Conservation (phyloP, 2,329 filamentous ascomycete species). For the Verticillium longisporum region DNA sequence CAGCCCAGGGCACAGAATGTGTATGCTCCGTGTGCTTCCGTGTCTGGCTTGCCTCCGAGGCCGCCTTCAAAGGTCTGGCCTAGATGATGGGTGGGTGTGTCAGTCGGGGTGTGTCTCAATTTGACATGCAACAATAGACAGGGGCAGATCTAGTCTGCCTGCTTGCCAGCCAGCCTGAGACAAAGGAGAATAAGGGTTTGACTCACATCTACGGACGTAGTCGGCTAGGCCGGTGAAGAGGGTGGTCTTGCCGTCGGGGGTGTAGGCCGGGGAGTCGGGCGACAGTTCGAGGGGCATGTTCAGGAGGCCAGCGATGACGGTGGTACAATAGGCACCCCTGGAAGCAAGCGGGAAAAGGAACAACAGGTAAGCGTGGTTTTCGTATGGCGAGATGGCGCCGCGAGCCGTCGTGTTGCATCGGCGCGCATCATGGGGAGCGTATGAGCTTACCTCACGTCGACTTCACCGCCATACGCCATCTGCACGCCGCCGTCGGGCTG, state of each 20-base stretch:
- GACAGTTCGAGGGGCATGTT: constrained; percentile 77
- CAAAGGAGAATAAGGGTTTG: not conserved
- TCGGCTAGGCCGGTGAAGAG: constrained; percentile 70
- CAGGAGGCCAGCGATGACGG: constrained; percentile 76
- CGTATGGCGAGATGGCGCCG: constrained; percentile 11
- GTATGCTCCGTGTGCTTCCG: constrained; percentile 94
- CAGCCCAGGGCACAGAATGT: constrained; percentile 91
- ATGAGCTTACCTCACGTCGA: constrained; percentile 71
- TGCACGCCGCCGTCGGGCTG: constrained; percentile 84
- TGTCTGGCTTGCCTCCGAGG: constrained; percentile 75
- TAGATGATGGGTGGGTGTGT: constrained; percentile 22
- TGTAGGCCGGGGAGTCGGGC: constrained; percentile 57
- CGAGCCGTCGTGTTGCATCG: constrained; percentile 7
- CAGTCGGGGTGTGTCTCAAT: not conserved
- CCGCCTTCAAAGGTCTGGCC: constrained; percentile 94
- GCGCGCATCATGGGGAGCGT: not conserved
- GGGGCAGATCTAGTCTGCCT: not conserved
- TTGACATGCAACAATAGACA: not conserved
- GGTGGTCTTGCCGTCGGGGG: constrained; percentile 46
- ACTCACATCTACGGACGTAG: constrained; percentile 75
- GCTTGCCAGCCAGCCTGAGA: constrained; percentile 4
- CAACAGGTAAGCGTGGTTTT: not conserved
- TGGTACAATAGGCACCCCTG: constrained; percentile 86
- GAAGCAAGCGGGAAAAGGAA: not conserved
- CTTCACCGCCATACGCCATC: constrained; percentile 79